Evolutionary conservation across 1,284 basidiomycete species (phyloP).

Genomic region (Cryptococcus amylolentus): DNA sequence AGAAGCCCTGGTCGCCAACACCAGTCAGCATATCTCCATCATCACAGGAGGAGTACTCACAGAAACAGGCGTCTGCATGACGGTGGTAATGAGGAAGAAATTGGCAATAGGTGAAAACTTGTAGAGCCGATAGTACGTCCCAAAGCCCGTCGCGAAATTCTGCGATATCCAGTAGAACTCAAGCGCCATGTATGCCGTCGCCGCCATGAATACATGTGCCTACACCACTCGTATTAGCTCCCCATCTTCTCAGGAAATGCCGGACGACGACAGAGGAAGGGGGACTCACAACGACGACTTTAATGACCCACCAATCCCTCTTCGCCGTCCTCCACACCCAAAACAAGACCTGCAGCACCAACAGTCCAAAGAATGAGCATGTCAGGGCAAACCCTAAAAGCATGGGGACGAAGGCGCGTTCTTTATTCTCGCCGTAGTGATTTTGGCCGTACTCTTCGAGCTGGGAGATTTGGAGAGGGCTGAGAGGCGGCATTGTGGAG

Average conservation of each 20-base stretch:
- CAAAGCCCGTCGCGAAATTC: constrained; percentile 12
- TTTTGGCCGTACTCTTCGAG: constrained; percentile 2
- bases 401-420: constrained; percentile 8
- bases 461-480: not conserved
- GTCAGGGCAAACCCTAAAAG: constrained; percentile 8
- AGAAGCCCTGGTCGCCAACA: constrained; percentile 4
- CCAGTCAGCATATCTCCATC: not conserved
- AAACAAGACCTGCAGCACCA: constrained; percentile 8
- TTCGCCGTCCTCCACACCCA: constrained; percentile 6
- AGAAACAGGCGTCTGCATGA: constrained; percentile 10
- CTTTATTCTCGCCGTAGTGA: not conserved
- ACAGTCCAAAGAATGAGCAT: constrained; percentile 6
- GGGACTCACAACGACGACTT: constrained; percentile 9
- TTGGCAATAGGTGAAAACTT: constrained; percentile 7
- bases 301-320: constrained; percentile 4
- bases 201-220: not conserved
- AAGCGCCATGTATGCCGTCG: not conserved
- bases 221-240: not conserved
- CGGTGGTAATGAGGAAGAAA: constrained; percentile 2
- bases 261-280: too few species aligned
- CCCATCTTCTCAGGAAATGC: not conserved
- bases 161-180: constrained; percentile 2
- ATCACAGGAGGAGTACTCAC: constrained; percentile 2
- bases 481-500: not conserved
- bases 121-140: constrained; percentile 8